Base-by-base conservation (phyloP, 2,329 filamentous ascomycete genomes). In the Aureobasidium leucospermi region DNA sequence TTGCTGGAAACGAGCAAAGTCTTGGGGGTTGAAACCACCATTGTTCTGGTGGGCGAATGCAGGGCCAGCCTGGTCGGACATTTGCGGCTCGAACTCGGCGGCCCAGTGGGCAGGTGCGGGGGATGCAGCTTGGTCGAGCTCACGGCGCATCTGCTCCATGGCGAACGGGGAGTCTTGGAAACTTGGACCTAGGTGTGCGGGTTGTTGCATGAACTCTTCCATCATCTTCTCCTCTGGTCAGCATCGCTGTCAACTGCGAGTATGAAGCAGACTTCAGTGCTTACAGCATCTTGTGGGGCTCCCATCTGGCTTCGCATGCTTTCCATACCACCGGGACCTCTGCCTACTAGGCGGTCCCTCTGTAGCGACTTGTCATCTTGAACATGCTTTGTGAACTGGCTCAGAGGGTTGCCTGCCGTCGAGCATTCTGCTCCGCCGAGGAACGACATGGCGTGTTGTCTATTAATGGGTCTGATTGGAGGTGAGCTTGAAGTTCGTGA, bases 301-400 rank as follows among this genome's bases (percentile, higher is more conserved):
- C 81, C 82, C 71, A 85, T 84, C 66, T 83, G 81, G 71, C 84
- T 92, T 64, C 90, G 83, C 79, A 96, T 92, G 68, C 88, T 84
- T 71, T 89, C 87, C 68, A 87, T 78, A 7, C 83, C 86, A 45
- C 82, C 85, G 0, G 89, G 87, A 0, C 85, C 86, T 65, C 87
- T 80, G 63, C 89, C 90, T 62, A 89, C 86, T 63, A 97, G 80
- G 61, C 94, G 85, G 74, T 99, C 94, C 69, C 92, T 83, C 76
- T 97, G 94, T 60, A 97, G 79, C 60, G 89, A 94, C 76, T 92
- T 96, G 78, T 99, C 94, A 81, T 96, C 90, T 71, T 95, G 89
- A 60, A 94, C 90, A 75, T 96, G 92, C 76, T 99, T 99, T 65
- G 92, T 90, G 74, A 99, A 96, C 79, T 97, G 94, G 72, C 90